A percentile compares a stretch with the other conserved stretches of the same genome.
Evolutionary conservation across 371 early-diverging fungal species (phyloP).

Genomic region (Capillidium rhysosporum): DNA sequence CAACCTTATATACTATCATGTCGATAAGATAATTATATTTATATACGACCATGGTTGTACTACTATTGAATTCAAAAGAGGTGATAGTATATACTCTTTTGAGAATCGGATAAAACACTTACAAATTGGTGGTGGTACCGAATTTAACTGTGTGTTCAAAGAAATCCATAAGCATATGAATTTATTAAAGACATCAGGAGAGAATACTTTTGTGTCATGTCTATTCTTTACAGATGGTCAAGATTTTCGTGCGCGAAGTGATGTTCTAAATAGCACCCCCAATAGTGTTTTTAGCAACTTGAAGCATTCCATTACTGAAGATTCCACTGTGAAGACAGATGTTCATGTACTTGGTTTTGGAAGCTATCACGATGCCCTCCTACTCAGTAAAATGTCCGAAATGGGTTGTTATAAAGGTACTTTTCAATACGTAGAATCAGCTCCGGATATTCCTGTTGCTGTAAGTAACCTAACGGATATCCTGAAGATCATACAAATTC

Average conservation of each 20-base stretch:
- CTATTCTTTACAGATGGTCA: neutral
- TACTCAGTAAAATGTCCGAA: neutral
- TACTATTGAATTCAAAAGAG: neutral
- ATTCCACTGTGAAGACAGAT: neutral
- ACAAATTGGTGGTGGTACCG: neutral
- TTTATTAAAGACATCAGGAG: neutral
- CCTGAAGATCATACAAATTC: neutral
- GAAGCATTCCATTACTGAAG: neutral
- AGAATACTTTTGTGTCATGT: neutral
- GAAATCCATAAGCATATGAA: neutral
- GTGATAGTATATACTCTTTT: neutral
- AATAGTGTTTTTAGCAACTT: neutral
- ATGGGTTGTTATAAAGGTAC: neutral
- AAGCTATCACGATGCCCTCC: neutral
- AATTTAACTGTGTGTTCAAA: neutral
- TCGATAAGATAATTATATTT: neutral
- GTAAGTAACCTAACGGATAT: neutral
- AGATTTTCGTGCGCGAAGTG: neutral
- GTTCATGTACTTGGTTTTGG: neutral
- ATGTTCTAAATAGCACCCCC: neutral
- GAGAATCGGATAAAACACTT: neutral
- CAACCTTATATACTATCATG: neutral
- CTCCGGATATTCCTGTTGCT: neutral
- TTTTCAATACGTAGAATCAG: neutral
- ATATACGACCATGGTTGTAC: neutral